These are phyloP conservation scores for Begonia peltatifolia DNA, from an alignment of 306 rosid species.

Conservation along the genomic window DNA sequence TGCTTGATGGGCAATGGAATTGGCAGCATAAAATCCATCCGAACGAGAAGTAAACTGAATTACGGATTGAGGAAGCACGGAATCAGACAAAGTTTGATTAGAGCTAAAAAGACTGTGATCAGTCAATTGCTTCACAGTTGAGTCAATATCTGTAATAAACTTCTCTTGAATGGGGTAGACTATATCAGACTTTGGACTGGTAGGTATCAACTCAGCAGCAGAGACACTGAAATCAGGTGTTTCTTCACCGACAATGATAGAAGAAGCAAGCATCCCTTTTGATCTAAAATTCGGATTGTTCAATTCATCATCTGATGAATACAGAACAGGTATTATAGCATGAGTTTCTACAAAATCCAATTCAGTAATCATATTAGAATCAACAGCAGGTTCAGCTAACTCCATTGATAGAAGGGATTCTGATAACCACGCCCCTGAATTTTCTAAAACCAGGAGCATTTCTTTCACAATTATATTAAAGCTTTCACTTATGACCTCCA, in stretches of 20 bases:
- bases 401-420: conserved; percentile 13
- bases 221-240: conserved; percentile 1
- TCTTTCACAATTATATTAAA: conserved; percentile 18
- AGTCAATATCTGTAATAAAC: conserved; percentile 7
- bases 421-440: conserved; percentile 16
- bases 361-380: conserved; percentile 4
- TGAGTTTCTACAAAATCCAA: conserved; percentile 9
- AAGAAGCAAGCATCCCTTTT: conserved; percentile 13
- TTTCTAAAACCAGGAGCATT: conserved; percentile 14
- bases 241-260: conserved; percentile 4
- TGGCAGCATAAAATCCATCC: conserved; percentile 13
- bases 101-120: conserved; percentile 1
- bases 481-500: conserved; percentile 38
- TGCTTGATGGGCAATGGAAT: conserved; percentile 11
- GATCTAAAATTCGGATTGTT: neutral
- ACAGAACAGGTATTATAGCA: conserved; percentile 4
- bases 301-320: conserved; percentile 4
- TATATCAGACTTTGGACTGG: conserved; percentile 2
- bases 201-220: neutral
- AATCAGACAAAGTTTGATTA: conserved; percentile 7
- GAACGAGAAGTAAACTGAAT: conserved; percentile 4
- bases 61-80: conserved; percentile 14
- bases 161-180: conserved; percentile 7
- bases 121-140: conserved; percentile 5
- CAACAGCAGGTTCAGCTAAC: conserved; percentile 10